Conservation (phyloP, 805 yeast species). For the Yarrowia sp. region DNA sequence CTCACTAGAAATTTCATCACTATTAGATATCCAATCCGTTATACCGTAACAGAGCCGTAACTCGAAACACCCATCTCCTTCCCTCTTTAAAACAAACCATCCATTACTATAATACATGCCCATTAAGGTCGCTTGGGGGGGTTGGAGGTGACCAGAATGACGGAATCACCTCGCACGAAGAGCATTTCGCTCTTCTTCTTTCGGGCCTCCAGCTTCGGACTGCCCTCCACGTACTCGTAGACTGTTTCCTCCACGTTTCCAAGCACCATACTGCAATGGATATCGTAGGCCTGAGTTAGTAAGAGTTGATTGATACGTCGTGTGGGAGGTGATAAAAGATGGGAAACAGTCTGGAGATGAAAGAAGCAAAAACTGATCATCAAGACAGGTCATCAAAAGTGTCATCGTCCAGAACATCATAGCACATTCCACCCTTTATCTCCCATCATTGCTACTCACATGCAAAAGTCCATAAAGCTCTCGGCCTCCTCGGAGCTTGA, state of each 20-base stretch:
- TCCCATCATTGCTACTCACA: conserved; percentile 53
- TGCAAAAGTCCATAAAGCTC: conserved; percentile 90
- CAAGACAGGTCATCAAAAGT: too few species aligned
- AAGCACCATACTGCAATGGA: conserved; percentile 94
- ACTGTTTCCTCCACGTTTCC: conserved; percentile 91
- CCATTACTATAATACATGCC: conserved; percentile 36
- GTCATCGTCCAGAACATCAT: too few species aligned
- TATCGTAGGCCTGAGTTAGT: conserved; percentile 73
- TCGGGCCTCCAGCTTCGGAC: conserved; percentile 52
- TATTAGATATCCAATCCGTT: too few species aligned
- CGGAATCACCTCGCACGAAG: conserved; percentile 97
- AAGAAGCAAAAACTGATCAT: too few species aligned
- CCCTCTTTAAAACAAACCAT: conserved; percentile 7
- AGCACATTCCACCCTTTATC: background rate
- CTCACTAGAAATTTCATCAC: too few species aligned
- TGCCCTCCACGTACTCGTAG: conserved; percentile 62
- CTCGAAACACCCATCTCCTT: too few species aligned
- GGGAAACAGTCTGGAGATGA: too few species aligned
- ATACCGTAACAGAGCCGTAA: too few species aligned
- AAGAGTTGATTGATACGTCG: background rate
- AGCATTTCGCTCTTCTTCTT: conserved; percentile 79
- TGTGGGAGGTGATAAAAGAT: too few species aligned
- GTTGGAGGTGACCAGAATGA: conserved; percentile 72
- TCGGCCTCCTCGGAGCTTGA: conserved; percentile 92
- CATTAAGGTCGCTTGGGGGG: conserved; percentile 35